Base-by-base conservation (phyloP, 1,284 basidiomycete genomes). In the Trichosporon sp. region DNA sequence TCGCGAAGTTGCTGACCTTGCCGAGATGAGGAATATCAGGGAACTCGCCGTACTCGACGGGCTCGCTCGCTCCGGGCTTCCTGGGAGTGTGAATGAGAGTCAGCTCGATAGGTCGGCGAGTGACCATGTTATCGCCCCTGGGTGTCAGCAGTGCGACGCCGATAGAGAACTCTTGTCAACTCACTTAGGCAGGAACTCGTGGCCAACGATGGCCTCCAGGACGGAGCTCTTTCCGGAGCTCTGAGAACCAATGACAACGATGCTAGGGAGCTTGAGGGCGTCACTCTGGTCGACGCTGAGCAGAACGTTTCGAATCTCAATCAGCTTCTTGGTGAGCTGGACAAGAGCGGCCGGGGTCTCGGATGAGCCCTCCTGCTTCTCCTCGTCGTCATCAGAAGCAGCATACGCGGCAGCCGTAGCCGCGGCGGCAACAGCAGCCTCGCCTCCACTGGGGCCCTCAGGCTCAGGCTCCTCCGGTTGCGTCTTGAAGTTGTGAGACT, bases 61-160 rank as follows among this genome's bases (percentile, higher is more conserved):
- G 88, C 16, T 86, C 84, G 43, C 88, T 86, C 3, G 89, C 78
- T 0, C 79, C 76, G 10, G 85, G 86, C 8, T 86, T 82, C 7
- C 84, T 80, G 12, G 93, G 92, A 0, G 93, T 97, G 81, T 99
- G 93, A 71, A 99, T 91, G 67, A 99, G 90, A 0, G 96, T 99
- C 70, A 99, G 89, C 82, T 99, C 96, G 78, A 99, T 97, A 0
- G 96, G 97, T 65, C 96, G 91, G 1, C 96, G 92, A 0, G 96
- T 99, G 63, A 99, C 97, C 97, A 99, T 99, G 84, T 99, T 99
- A 84, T 96, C 92, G 71, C 96, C 96, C 86, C 94, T 97, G 79
- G 10, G 51, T 54, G 68, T 26, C 43, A 66, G 48, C 16, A 11
- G 38, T 16, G 63, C 4, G 51, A 26, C 26, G 6, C 7, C 35